Base-by-base conservation (phyloP, 495 filamentous ascomycete genomes). In the Talaromyces stipitatus region DNA sequence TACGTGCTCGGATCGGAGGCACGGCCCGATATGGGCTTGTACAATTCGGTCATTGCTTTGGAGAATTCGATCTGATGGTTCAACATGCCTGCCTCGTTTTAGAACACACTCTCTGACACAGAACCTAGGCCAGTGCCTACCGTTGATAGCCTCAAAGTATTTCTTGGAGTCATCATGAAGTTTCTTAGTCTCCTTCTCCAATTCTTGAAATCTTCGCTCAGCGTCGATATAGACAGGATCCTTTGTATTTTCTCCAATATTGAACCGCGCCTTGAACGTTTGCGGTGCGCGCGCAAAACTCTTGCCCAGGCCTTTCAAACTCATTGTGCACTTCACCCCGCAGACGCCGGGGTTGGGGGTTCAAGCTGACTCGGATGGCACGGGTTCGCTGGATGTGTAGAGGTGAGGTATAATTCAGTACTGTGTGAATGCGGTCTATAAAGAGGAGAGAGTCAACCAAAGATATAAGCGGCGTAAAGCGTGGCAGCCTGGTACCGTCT, bases 61-160 rank as follows among this genome's bases (percentile, higher is more conserved):
- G 92, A 95, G 78, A 99, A 99, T 71, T 95, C 95, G 78, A 97
- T 97, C 72, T 99, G 94, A 74, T 96, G 91, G 71, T 77, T 85
- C 62, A 99, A 77, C 94, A 99, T 99, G 76, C 91, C 85, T 88
- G 58, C 53, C 23, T 48, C 43, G 16, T 20, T 0, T 51, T 38
- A 53, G 61, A 43, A 41, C 33, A 22, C n/a, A n/a, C n/a, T n/a
- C n/a, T n/a, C n/a, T n/a, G n/a, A n/a, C n/a, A n/a, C n/a, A n/a
- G n/a, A n/a, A n/a, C n/a, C n/a, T n/a, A n/a, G n/a, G n/a, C n/a
- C n/a, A 18, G 36, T 6, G 12, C 54, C 14, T 67, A 87, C 85
- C 89, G 72, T 97, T 97, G 69, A 99, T 96, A 67, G 94, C 91
- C 38, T 95, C 85, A 62, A 94, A 96, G 72, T 99, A 89, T 61